phyloP scores from a whole-genome alignment of 1,284 basidiomycete genomes.

The Chalciporus sp. region DNA sequence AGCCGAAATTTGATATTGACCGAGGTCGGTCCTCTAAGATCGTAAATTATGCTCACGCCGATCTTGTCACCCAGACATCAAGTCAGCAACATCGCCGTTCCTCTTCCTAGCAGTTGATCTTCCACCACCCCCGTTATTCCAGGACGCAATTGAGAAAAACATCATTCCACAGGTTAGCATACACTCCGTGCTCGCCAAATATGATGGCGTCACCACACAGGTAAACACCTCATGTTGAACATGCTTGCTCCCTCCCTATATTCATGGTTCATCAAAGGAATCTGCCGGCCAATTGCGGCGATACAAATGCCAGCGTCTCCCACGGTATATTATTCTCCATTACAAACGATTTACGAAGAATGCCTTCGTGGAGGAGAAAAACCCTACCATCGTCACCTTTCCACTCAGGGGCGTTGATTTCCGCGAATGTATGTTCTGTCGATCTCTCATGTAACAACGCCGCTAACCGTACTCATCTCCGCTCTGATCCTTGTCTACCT shows the following conservation, averaged over 20 bases:
- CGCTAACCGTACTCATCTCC: conserved; percentile 21
- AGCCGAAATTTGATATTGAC: conserved; percentile 89
- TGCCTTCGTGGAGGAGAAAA: conserved; percentile 97
- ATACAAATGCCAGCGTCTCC: conserved; percentile 87
- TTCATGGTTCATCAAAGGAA: conserved; percentile 55
- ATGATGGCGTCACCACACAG: conserved; percentile 90
- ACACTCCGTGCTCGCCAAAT: conserved; percentile 91
- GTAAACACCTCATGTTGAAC: conserved; percentile 43
- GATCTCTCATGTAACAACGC: conserved; percentile 29
- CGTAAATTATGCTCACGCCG: conserved; percentile 8
- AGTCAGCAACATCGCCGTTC: conserved; percentile 87
- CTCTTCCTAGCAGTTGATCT: conserved; percentile 95
- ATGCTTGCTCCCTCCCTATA: conserved; percentile 19
- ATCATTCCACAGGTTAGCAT: conserved; percentile 98
- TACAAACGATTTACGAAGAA: conserved; percentile 99
- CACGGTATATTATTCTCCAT: conserved; percentile 92
- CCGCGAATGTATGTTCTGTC: conserved; percentile 71
- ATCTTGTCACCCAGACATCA: conserved; percentile 66
- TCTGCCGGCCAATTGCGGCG: conserved; percentile 83
- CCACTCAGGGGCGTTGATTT: conserved; percentile 92
- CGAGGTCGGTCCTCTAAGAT: conserved; percentile 59
- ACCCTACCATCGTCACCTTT: conserved; percentile 98
- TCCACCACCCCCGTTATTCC: conserved; percentile 95
- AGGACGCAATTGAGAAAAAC: conserved; percentile 94
- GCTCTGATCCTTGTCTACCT: conserved; percentile 16